A percentile compares a stretch with the other conserved stretches of the same genome.
These are phyloP conservation scores for Metarhizium rileyi DNA, from an alignment of 2,329 filamentous ascomycete species.

Conservation along the genomic window DNA sequence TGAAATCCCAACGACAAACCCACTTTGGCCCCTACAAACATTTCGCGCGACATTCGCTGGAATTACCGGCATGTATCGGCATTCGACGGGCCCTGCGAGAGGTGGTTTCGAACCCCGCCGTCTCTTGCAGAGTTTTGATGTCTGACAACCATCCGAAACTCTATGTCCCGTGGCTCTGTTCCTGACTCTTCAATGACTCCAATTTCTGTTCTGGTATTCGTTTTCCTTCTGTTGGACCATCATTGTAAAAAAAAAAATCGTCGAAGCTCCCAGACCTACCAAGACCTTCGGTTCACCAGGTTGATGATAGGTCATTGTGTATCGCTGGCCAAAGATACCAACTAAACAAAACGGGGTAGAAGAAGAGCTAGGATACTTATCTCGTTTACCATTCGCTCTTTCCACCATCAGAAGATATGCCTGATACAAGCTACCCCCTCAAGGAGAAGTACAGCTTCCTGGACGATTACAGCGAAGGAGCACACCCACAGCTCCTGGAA, in stretches of 20 bases:
- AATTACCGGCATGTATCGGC: slow-evolving; percentile 11
- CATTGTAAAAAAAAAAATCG: not conserved
- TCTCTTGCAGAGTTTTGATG: slow-evolving; percentile 1
- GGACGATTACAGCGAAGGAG: slow-evolving; percentile 43
- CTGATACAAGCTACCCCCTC: slow-evolving; percentile 4
- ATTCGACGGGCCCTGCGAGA: slow-evolving; percentile 5
- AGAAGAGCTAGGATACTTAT: not conserved
- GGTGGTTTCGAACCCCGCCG: slow-evolving; percentile 2
- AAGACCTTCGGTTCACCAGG: not conserved
- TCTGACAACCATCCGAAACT: not conserved
- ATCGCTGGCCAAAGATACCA: not conserved
- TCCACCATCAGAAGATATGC: slow-evolving; percentile 7
- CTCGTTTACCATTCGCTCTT: not conserved
- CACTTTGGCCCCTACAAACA: slow-evolving; percentile 6
- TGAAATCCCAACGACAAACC: slow-evolving; percentile 1
- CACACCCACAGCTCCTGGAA: slow-evolving; percentile 38
- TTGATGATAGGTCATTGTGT: not conserved
- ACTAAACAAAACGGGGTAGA: not conserved
- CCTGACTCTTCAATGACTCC: not conserved
- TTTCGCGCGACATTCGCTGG: slow-evolving; percentile 2
- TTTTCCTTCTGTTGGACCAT: not conserved
- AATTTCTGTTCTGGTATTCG: not conserved
- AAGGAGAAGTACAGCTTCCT: slow-evolving; percentile 32
- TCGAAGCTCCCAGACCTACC: not conserved
- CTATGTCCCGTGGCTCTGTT: not conserved